phyloP scores from a whole-genome alignment of 208 protist genomes.

The Herpetomonas tarakana region DNA sequence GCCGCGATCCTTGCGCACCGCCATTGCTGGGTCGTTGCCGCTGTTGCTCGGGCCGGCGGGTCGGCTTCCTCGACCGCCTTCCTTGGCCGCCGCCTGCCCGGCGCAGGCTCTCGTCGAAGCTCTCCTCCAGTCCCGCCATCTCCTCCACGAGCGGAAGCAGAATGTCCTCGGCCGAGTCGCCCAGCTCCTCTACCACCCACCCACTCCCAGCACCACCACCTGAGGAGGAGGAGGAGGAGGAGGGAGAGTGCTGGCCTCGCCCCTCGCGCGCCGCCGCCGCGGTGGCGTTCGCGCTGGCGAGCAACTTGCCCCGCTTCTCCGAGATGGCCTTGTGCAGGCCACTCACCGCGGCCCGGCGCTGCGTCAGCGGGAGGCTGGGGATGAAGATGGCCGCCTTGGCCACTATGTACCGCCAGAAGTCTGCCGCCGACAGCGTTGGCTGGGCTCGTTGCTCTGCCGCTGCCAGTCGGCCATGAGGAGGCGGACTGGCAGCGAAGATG shows the following conservation, averaged over 20 bases:
- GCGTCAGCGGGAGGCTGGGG: conserved; percentile 31
- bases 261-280: neutral
- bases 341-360: conserved; percentile 44
- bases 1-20: no score
- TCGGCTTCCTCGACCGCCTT: neutral
- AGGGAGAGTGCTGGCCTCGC: no score
- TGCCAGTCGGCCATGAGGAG: conserved; percentile 1
- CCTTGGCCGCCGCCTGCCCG: conserved; percentile 5
- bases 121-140: conserved; percentile 44
- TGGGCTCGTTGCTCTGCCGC: conserved; percentile 1
- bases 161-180: conserved; percentile 23
- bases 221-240: no score
- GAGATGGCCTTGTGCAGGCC: conserved; percentile 40
- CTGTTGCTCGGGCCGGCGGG: neutral
- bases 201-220: neutral
- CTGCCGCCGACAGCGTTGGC: conserved; percentile 26
- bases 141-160: conserved; percentile 62
- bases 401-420: conserved; percentile 74
- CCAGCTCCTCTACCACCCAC: neutral
- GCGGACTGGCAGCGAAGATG: neutral
- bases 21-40: no score
- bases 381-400: conserved; percentile 81
- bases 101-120: conserved; percentile 34
- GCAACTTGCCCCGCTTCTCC: conserved; percentile 31
- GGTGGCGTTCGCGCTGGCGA: conserved; percentile 2